Evolutionary conservation across 129 eudicot genomes (phyloP), one percentile per base, ranked within the genome.

Genomic region (Flaveria brownii): DNA sequence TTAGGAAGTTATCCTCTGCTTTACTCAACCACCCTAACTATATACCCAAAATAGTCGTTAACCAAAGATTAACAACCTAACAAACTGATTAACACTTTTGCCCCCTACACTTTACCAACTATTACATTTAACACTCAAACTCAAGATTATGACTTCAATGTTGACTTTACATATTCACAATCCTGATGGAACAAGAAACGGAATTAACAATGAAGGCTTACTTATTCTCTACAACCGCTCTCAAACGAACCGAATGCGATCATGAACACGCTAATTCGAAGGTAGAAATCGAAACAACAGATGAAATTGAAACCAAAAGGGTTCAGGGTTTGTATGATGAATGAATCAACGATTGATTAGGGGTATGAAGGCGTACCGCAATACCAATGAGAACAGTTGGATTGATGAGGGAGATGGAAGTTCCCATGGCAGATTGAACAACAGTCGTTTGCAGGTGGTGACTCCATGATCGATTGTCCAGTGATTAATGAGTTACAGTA

Each of bases 321-420:
- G 28, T 66, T 41, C 46, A 67, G 6, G 41, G 69, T 67, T 23
- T 50, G 11, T 46, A 51, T 4, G 9, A 1, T 11, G 54, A 22
- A 25, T 49, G 5, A 36, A 36, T 36, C 8, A 36, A 36, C 41
- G 9, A 8, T 56, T 56, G 3, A 25, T 23, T 20, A 4, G 28
- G 12, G 42, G 17, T 28, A 54, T 42, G 62, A 51, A 18, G 57
- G 75, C 85, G 30, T 36, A 95, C 99, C 97, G 82, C 99, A 95
- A 74, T 87, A 95, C 99, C 99, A 95, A 65, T 95, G 99, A 81
- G 96, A 86, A 87, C 99, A 95, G 81, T 91, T 95, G 83, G 97
- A 86, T 80, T 95, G 97, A 76, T 90, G 91, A 45, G 99, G 97
- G 51, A 91, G 47, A 30, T 84, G 87, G 68, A 95, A 95, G 67